Percentiles rank a stretch among this genome's conserved stretches.
Conservation (phyloP, 495 filamentous ascomycete genomes). For the Physcia stellaris region DNA sequence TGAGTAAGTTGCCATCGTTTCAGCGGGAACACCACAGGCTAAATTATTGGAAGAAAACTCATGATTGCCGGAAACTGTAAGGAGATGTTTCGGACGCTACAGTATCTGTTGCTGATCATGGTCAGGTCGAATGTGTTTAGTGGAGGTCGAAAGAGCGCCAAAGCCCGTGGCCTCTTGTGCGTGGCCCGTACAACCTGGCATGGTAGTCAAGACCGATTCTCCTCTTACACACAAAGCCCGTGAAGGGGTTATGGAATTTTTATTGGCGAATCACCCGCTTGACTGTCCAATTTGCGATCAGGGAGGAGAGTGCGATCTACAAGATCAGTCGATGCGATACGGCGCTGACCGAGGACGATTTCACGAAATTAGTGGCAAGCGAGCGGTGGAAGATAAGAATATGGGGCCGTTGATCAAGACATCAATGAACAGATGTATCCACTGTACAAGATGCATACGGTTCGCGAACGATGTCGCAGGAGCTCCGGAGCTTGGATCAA, state of each 20-base stretch:
- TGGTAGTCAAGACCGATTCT: constrained; percentile 97
- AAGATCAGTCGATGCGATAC: constrained; percentile 98
- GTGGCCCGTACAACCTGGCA: constrained; percentile 95
- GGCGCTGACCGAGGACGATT: constrained; percentile 92
- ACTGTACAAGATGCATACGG: constrained; percentile 93
- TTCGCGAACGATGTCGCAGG: constrained; percentile 97
- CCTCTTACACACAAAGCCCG: constrained; percentile 91
- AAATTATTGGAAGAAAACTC: constrained; percentile 52
- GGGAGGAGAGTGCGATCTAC: constrained; percentile 95
- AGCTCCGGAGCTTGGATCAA: constrained; percentile 85
- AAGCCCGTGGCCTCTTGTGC: constrained; percentile 98
- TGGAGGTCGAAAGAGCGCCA: constrained; percentile 88
- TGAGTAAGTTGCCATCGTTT: constrained; percentile 44
- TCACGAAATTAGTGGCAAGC: constrained; percentile 88
- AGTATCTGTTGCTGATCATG: constrained; percentile 5
- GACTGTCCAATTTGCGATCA: constrained; percentile 98
- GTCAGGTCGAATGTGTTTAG: constrained; percentile 82
- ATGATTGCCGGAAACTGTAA: constrained; percentile 96
- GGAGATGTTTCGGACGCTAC: constrained; percentile 8
- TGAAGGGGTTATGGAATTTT: constrained; percentile 97
- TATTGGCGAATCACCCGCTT: constrained; percentile 91
- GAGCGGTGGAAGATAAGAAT: constrained; percentile 97
- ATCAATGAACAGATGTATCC: constrained; percentile 99
- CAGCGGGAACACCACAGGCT: constrained; percentile 13
- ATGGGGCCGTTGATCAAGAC: constrained; percentile 98